Percentiles rank a stretch among this genome's conserved stretches.
Evolutionary conservation across 1,284 basidiomycete species (phyloP).

Genomic region (Xerocomus nothofagi): DNA sequence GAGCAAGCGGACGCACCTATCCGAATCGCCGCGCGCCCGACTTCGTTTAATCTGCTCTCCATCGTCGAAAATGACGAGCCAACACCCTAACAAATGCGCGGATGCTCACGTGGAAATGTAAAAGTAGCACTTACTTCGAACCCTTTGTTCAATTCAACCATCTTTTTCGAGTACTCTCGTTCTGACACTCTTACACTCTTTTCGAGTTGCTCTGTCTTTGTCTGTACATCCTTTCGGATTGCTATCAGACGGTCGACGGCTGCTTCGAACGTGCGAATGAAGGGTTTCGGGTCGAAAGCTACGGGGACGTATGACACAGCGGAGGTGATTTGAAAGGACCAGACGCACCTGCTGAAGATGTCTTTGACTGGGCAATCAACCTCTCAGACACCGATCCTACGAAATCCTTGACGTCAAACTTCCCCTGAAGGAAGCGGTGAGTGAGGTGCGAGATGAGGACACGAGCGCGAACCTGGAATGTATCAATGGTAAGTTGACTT

Average conservation of each 20-base stretch:
- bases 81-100: slow-evolving; percentile 56
- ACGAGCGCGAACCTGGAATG: slow-evolving; percentile 56
- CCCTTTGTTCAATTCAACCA: slow-evolving; percentile 87
- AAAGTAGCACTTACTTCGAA: slow-evolving; percentile 69
- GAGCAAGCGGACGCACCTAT: slow-evolving; percentile 62
- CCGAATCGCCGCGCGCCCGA: slow-evolving; percentile 91
- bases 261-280: slow-evolving; percentile 89
- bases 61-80: slow-evolving; percentile 81
- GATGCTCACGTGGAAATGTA: slow-evolving; percentile 7
- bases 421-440: slow-evolving; percentile 52
- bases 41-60: slow-evolving; percentile 89
- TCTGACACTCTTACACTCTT: slow-evolving; percentile 89
- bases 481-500: slow-evolving; percentile 61
- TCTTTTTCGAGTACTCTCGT: slow-evolving; percentile 91
- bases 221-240: slow-evolving; percentile 85
- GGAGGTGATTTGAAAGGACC: neutral
- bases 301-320: slow-evolving; percentile 11
- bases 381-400: slow-evolving; percentile 83
- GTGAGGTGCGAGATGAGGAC: neutral
- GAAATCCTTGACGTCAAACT: slow-evolving; percentile 92
- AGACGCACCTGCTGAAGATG: slow-evolving; percentile 77
- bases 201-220: slow-evolving; percentile 88
- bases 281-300: slow-evolving; percentile 95
- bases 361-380: slow-evolving; percentile 81
- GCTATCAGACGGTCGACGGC: slow-evolving; percentile 86